Base-by-base conservation (phyloP, 2,329 filamentous ascomycete genomes). In the Immersiporthe knoxdaviesiana region DNA sequence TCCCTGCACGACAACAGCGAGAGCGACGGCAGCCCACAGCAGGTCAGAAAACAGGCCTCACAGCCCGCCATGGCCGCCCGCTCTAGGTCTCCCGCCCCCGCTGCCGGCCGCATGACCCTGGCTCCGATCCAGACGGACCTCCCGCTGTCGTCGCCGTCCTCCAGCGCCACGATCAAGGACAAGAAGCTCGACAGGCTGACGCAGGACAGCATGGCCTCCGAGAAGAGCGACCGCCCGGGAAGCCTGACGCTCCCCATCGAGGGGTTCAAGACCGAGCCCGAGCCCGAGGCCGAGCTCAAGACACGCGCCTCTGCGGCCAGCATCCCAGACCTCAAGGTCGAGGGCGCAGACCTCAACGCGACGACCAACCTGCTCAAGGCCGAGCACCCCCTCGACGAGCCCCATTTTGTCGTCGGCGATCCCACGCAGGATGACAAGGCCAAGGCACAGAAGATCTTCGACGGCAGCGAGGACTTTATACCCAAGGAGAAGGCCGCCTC, bases 401-500 rank as follows among this genome's bases (percentile, higher is more conserved):
- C 87, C 5, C 84, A 86, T 30, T 85, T 88, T 62, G 79, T 87
- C 1, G 78, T 88, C 41, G 87, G 87, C 41, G 84, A 88, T 32
- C 87, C 87, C 10, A 86, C 88, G 1, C 87, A 89, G 50, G 89
- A 92, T 68, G 94, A 97, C 74, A 85, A 87, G 27, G 88, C 91
- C 73, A 92, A 92, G 77, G 96, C 95, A 0, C 87, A 90, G 74
- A 90, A 90, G 76, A 93, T 99, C 54, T 98, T 88, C 77, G 91
- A 95, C 68, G 94, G 94, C 52, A 88, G 91, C 70, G 94, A 97
- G 76, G 90, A 93, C 65, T 91, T 94, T 70, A 90, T 96, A 30
- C 85, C 86, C 54, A 94, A 93, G 76, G 89, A 91, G 41, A 91
- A 91, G 77, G 93, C 94, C 21, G 94, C 94, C 35, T 87, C 93